phyloP scores from a whole-genome alignment of 73 alveolate species.

The Paramecium primaurelia region DNA sequence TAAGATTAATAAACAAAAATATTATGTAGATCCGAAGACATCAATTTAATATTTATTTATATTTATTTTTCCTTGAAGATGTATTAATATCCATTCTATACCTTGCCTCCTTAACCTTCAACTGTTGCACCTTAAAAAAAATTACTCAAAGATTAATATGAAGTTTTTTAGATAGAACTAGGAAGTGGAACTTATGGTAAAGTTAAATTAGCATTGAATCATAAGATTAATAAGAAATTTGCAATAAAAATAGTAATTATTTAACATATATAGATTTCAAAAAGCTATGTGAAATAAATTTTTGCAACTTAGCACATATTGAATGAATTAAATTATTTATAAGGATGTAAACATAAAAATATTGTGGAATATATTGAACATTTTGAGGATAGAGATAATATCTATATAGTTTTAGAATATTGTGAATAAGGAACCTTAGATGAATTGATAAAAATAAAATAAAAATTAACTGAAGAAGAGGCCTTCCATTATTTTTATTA shows the following conservation, averaged over 20 bases:
- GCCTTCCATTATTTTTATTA: constrained; percentile 4
- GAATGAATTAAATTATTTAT: not conserved
- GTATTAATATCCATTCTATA: not conserved
- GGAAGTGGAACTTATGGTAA: constrained; percentile 21
- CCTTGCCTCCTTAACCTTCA: not conserved
- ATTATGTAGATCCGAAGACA: not conserved
- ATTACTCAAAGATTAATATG: not conserved
- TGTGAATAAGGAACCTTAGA: not conserved
- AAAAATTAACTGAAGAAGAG: constrained; percentile 58
- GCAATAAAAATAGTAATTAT: not conserved
- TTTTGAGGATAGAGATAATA: not conserved
- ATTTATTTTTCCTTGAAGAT: not conserved
- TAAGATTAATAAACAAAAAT: not conserved
- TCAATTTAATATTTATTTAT: not conserved
- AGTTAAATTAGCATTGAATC: not conserved
- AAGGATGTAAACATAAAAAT: not conserved
- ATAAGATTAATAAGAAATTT: not conserved
- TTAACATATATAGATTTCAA: not conserved
- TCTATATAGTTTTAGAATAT: not conserved
- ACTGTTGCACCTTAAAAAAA: not conserved
- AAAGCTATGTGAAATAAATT: not conserved
- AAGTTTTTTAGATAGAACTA: not conserved
- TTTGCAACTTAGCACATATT: not conserved
- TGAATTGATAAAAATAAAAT: not conserved
- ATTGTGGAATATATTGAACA: not conserved